Evolutionary conservation across 2,329 filamentous ascomycete genomes (phyloP), one percentile per base, ranked within the genome.

Genomic region (Ceratocystis colombiana): DNA sequence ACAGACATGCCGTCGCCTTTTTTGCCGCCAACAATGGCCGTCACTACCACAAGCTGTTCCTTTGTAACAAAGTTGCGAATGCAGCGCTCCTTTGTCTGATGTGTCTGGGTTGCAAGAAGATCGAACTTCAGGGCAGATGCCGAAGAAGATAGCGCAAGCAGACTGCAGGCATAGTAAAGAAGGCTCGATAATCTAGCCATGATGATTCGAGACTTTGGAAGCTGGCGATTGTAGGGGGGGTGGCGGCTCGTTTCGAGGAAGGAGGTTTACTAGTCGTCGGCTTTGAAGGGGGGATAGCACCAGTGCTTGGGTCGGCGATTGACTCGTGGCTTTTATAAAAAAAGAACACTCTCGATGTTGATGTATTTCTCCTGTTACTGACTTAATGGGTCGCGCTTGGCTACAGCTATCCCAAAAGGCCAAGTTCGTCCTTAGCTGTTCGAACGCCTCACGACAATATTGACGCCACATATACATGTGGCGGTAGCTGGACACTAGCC

Each of bases 11-110:
- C 94, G 80, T 99, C 94, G 67, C 91, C 93, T 77, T 88, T 89
- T 71, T 79, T 79, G n/a, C 94, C 94, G 74, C 87, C 85, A 66
- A 96, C 82, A 68, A 86, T 96, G 66, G 92, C 89, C 67, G 93
- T 97, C 64, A 99, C 93, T 44, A 97, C 93, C 53, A 99, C 94
- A 70, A 99, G 80, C 70, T 94, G 96, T 74, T 96, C 91, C 77
- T 86, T 88, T 69, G 85, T 83, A 70, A 96, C 92, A 76, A 96
- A 99, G 80, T 99, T 99, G 75, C 93, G 86, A 76, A 99, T 89
- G 79, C 94, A 99, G 79, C 93, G 84, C 78, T 93, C 88, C 73
- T 87, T 84, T 72, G 87, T 85, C 75, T 83, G 80, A 69, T 68
- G 66, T 67, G 78, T 76, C 64, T 79, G 77, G 70, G 86, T 82